Evolutionary conservation across 1,139 yeast species (phyloP), one percentile per base, ranked within the genome.

Genomic region (Debaryomycetaceae sp.): DNA sequence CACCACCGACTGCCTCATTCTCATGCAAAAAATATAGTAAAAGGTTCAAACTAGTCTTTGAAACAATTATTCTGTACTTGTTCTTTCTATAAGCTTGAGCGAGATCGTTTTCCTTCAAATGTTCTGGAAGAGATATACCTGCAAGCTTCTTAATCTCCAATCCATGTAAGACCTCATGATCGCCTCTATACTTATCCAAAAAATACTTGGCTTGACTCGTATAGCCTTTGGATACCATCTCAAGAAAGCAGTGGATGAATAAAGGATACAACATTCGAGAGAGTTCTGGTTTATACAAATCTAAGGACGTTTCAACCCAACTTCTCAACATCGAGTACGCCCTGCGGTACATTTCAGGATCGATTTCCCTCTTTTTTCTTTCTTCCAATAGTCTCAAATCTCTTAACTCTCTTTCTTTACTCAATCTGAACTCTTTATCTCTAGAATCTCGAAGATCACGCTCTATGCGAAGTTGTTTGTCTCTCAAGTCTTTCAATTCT

Each of bases 271-370:
- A 71, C 36, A 91, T 78, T 51, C 95, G 79, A 45, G 87, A 78
- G 49, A 93, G 74, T 63, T 93, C 98, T 9, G 96, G 93, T 63
- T 86, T 87, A 66, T 95, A 93, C 66, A 93, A 77, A 62, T 93
- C 99, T 57, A 93, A 75, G 0, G 97, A 90, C 27, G 90, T 79
- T 54, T 90, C 96, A 34, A 88, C 88, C 98, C 98, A 95, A 48
- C 83, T 83, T 51, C 88, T 79, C 50, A 91, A 76, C 62, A 88
- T 76, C 20, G 84, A 72, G 64, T 90, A 95, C 0, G 96, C 96
- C 39, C 89, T 78, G 24, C 76, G 72, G 62, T 87, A 90, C 45
- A 81, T 76, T 40, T 82, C 84, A 0, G 96, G 91, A 48, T 85
- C 85, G 49, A 63, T 66, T 50, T 73, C 78, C 36, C 72, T 59